Evolutionary conservation across 768 basidiomycete genomes (phyloP).

Genomic region (Tricholoma hemisulphureum): DNA sequence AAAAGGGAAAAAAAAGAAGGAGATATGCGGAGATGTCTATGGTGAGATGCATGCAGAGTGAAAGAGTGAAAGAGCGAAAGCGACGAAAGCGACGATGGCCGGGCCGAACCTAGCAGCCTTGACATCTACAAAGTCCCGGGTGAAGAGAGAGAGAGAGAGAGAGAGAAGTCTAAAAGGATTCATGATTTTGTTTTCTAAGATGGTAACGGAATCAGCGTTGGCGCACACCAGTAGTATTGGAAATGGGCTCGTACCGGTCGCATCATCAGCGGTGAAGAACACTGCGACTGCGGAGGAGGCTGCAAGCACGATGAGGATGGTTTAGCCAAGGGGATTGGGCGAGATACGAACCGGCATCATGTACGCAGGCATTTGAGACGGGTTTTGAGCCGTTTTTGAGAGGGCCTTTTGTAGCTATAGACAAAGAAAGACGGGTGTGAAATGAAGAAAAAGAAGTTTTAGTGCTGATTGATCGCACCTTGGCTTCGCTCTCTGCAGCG

Average conservation of each 20-base stretch:
- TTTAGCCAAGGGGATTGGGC: too few relatives aligned
- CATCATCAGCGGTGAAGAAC: conserved; percentile 55
- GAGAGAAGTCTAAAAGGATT: conserved; percentile 14
- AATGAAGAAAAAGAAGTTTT: neutral
- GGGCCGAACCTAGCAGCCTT: conserved; percentile 12
- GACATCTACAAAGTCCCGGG: conserved; percentile 23
- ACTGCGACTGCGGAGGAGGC: conserved; percentile 37
- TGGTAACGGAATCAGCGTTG: conserved; percentile 2
- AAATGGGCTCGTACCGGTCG: conserved; percentile 46
- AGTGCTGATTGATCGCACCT: conserved; percentile 46
- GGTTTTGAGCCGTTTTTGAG: conserved; percentile 48
- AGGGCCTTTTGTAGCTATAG: conserved; percentile 61
- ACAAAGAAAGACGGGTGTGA: conserved; percentile 8
- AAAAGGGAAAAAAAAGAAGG: too few relatives aligned
- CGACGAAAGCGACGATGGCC: conserved; percentile 19
- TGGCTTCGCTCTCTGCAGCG: conserved; percentile 72
- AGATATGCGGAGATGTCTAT: conserved; percentile 23
- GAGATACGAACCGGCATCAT: conserved; percentile 35
- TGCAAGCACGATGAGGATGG: conserved; percentile 21
- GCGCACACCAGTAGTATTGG: neutral
- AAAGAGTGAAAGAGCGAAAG: conserved; percentile 14
- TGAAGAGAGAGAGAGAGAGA: conserved; percentile 8
- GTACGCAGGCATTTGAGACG: conserved; percentile 32
- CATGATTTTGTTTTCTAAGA: conserved; percentile 23
- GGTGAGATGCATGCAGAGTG: conserved; percentile 20